These are phyloP conservation scores for Laburnicola sp. DNA, from an alignment of 2,329 filamentous ascomycete species.

Conservation along the genomic window DNA sequence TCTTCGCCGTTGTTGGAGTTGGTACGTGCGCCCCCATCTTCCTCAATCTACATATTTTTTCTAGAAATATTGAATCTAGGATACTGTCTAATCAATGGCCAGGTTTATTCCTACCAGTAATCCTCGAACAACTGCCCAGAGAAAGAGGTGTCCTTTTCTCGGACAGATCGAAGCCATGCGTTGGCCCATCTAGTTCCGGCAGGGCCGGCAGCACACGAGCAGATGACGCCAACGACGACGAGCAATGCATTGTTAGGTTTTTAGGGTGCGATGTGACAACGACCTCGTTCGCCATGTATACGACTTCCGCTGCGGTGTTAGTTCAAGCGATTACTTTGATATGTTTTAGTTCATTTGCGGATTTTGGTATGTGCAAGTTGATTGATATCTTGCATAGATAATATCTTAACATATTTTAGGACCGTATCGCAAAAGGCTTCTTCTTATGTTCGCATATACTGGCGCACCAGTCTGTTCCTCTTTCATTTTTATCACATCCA, in stretches of 20 bases:
- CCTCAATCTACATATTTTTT: background rate
- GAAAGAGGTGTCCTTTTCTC: conserved; percentile 84
- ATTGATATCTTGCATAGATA: background rate
- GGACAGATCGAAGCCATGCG: conserved; percentile 73
- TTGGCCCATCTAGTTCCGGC: conserved; percentile 58
- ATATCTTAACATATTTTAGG: conserved; percentile 29
- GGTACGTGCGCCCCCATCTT: conserved; percentile 55
- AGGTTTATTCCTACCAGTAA: conserved; percentile 92
- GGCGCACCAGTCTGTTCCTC: conserved; percentile 78
- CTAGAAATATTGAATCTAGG: background rate
- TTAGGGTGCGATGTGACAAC: conserved; percentile 83
- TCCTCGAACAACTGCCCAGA: conserved; percentile 84
- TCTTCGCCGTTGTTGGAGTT: conserved; percentile 86
- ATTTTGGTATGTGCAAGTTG: conserved; percentile 69
- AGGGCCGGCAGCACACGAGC: conserved; percentile 17
- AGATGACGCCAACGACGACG: conserved; percentile 22
- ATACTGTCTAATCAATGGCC: background rate
- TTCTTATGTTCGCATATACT: conserved; percentile 76
- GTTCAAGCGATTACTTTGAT: conserved; percentile 86
- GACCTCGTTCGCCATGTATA: conserved; percentile 94
- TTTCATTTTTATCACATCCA: conserved; percentile 74
- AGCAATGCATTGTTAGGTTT: conserved; percentile 77
- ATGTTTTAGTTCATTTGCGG: conserved; percentile 88
- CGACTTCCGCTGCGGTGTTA: conserved; percentile 84
- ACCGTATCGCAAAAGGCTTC: conserved; percentile 77